Conservation (phyloP, 192 early-diverging fungal genomes). For the Coemansia sp. region DNA sequence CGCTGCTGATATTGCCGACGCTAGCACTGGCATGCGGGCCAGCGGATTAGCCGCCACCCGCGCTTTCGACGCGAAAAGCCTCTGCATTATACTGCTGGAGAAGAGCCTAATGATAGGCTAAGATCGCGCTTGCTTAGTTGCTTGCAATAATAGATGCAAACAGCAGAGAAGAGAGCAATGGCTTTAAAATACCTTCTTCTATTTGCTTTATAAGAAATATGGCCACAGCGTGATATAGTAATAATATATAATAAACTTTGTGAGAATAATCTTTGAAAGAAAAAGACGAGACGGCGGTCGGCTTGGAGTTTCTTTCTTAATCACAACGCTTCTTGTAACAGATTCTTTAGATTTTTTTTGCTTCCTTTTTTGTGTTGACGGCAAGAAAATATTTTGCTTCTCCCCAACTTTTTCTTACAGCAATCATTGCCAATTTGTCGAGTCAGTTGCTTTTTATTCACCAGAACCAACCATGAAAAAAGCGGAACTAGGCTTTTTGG, state of each 20-base stretch:
- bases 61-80: not conserved
- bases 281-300: not conserved
- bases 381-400: not conserved
- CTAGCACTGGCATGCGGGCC: conserved; percentile 1
- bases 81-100: conserved; percentile 2
- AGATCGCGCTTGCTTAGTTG: not conserved
- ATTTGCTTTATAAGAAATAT: not conserved
- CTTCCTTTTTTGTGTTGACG: not conserved
- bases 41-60: conserved; percentile 1
- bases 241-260: not conserved
- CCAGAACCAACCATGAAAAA: too few relatives aligned
- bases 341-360: not conserved
- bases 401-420: not conserved
- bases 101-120: not conserved
- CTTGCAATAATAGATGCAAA: not conserved
- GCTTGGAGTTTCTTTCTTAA: not conserved
- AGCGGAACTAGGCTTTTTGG: too few relatives aligned
- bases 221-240: not conserved
- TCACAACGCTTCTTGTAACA: not conserved
- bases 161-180: not conserved
- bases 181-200: not conserved
- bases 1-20: not conserved
- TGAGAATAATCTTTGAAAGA: not conserved
- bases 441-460: not conserved
- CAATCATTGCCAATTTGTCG: not conserved